These are phyloP conservation scores for Sesbania bispinosa DNA, from an alignment of 306 rosid species.

Conservation along the genomic window DNA sequence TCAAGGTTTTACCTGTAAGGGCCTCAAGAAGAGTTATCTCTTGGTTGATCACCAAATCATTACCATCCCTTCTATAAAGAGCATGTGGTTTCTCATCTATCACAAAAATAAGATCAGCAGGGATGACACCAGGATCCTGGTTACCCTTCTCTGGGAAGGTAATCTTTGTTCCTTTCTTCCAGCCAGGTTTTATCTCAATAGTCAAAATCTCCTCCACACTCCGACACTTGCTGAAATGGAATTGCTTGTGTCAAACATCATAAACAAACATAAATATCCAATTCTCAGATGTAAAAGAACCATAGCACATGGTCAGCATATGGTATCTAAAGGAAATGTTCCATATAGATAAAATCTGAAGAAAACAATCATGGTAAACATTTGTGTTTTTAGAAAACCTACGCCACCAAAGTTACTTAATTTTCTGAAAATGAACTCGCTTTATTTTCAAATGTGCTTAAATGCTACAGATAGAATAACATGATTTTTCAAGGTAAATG, in stretches of 20 bases:
- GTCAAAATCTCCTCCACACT: slow-evolving; percentile 86
- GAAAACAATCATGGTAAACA: too few species aligned
- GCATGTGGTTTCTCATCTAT: slow-evolving; percentile 93
- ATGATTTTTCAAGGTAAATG: too few species aligned
- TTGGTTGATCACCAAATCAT: slow-evolving; percentile 77
- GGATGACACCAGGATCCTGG: slow-evolving; percentile 76
- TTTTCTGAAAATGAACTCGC: too few species aligned
- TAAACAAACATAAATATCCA: slow-evolving; percentile 10
- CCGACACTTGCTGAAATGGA: slow-evolving; percentile 55
- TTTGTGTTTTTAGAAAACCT: too few species aligned
- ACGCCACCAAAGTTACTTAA: too few species aligned
- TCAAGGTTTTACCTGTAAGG: slow-evolving; percentile 76
- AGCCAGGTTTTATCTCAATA: slow-evolving; percentile 83
- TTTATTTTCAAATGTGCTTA: too few species aligned
- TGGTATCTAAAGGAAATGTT: too few species aligned
- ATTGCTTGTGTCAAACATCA: slow-evolving; percentile 24
- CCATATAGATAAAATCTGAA: too few species aligned
- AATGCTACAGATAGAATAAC: too few species aligned
- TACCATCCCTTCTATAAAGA: slow-evolving; percentile 68
- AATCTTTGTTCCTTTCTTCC: slow-evolving; percentile 97
- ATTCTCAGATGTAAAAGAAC: neutral
- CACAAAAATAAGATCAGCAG: slow-evolving; percentile 83
- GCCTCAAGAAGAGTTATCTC: slow-evolving; percentile 88
- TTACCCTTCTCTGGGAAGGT: slow-evolving; percentile 93
- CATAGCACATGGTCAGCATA: too few species aligned